Conservation (phyloP, 495 filamentous ascomycete species). For the Xanthoparmelia taractica region DNA sequence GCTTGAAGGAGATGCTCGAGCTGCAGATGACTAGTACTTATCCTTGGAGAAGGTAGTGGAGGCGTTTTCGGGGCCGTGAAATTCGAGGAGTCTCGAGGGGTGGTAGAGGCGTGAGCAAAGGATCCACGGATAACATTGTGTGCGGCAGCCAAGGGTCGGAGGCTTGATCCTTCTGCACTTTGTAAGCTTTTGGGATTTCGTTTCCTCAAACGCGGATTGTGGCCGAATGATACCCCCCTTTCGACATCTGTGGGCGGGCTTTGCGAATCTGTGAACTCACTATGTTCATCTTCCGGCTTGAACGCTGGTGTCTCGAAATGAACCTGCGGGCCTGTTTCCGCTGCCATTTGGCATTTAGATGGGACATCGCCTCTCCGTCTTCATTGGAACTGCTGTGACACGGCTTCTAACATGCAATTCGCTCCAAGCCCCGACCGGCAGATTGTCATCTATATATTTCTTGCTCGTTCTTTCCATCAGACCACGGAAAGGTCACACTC, state of each 20-base stretch:
- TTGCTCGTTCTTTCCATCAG: not conserved
- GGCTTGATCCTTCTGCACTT: not conserved
- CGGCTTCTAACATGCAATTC: not conserved
- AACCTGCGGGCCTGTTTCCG: not conserved
- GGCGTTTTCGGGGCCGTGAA: not conserved
- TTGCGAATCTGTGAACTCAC: not conserved
- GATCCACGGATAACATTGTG: slow-evolving; percentile 31
- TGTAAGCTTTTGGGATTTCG: not conserved
- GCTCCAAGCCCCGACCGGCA: not conserved
- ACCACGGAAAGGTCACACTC: not conserved
- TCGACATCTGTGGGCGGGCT: not conserved
- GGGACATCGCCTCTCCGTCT: not conserved
- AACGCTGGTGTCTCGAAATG: slow-evolving; percentile 8
- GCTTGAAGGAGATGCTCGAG: slow-evolving; percentile 36
- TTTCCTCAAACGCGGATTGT: slow-evolving; percentile 2
- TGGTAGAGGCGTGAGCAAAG: slow-evolving; percentile 20
- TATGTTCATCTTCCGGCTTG: not conserved
- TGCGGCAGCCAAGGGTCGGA: not conserved
- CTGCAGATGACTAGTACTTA: slow-evolving; percentile 31
- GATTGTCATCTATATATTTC: not conserved
- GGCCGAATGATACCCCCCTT: not conserved
- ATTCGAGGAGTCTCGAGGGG: slow-evolving; percentile 12
- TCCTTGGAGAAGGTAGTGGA: slow-evolving; percentile 24
- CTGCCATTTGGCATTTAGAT: not conserved
- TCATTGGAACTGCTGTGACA: not conserved